Evolutionary conservation across 2,329 filamentous ascomycete genomes (phyloP).

Genomic region (Aureobasidium namibiae): DNA sequence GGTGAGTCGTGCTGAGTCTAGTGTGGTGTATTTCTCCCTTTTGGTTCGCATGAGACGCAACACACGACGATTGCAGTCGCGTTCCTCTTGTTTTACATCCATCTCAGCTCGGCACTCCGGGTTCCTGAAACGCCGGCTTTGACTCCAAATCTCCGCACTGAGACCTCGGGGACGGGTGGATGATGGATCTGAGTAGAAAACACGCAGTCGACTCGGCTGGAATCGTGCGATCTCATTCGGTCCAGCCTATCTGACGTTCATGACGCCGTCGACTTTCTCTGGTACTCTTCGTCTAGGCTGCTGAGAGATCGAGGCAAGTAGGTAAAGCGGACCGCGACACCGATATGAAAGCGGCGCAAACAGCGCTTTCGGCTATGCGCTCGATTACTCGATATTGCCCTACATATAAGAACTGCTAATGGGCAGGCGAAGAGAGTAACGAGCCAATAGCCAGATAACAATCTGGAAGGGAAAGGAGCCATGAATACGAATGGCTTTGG

Average conservation of each 20-base stretch:
- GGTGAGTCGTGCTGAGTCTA: constrained; percentile 1
- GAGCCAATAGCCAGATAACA: neutral
- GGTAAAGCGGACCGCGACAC: neutral
- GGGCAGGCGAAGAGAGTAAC: neutral
- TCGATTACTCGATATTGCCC: neutral
- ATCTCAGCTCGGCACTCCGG: constrained; percentile 1
- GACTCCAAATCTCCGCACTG: constrained; percentile 7
- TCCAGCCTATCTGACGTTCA: neutral
- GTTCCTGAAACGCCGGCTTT: constrained; percentile 4
- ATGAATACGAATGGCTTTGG: constrained; percentile 4
- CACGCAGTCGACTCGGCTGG: constrained; percentile 1
- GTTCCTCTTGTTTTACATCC: constrained; percentile 3
- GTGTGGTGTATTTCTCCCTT: neutral
- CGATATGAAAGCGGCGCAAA: neutral
- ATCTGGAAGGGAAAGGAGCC: neutral
- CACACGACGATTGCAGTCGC: neutral
- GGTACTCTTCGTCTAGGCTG: neutral
- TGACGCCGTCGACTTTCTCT: neutral
- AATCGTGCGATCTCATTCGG: constrained; percentile 3
- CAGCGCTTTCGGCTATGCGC: neutral
- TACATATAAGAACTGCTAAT: constrained; percentile 4
- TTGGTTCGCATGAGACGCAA: neutral
- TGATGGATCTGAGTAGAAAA: neutral
- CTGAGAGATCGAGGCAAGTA: neutral
- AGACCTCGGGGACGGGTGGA: constrained; percentile 2